Conservation (phyloP, 148 eudicot species). For the Limonium bicolor region DNA sequence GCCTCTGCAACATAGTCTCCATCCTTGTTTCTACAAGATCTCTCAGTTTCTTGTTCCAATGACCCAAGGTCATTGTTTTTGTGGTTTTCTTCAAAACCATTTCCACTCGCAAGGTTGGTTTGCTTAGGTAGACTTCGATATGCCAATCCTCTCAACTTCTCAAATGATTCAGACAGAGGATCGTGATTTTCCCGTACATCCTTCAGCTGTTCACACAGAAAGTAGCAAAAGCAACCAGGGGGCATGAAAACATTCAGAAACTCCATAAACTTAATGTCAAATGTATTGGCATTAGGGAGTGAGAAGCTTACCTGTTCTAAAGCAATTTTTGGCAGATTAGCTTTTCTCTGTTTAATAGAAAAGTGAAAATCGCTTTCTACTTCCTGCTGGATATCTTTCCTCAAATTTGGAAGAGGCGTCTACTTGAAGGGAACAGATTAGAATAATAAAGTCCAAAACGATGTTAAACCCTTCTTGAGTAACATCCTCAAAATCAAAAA, state of each 20-base stretch:
- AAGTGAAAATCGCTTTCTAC: constrained; percentile 22
- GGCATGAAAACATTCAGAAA: not conserved
- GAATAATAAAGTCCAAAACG: not conserved
- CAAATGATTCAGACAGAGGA: constrained; percentile 26
- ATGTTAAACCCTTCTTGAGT: not conserved
- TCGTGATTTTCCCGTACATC: constrained; percentile 24
- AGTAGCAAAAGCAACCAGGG: not conserved
- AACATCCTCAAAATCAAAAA: not conserved
- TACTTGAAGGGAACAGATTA: too few species aligned
- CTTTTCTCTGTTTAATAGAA: constrained; percentile 34
- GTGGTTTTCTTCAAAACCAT: too few species aligned
- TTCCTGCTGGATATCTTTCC: constrained; percentile 14
- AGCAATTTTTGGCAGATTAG: constrained; percentile 24
- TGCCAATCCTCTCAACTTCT: constrained; percentile 25
- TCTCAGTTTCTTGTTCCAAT: constrained; percentile 3
- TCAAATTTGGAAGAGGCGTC: constrained; percentile 9
- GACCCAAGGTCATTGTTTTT: not conserved
- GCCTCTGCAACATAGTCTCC: not conserved
- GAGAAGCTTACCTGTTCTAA: constrained; percentile 50
- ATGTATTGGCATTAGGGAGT: too few species aligned
- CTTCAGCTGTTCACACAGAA: constrained; percentile 34
- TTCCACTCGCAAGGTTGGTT: constrained; percentile 6
- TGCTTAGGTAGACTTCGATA: constrained; percentile 6
- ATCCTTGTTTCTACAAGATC: not conserved
- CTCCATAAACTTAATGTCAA: not conserved